Evolutionary conservation across 2,329 filamentous ascomycete genomes (phyloP), one percentile per base, ranked within the genome.

Genomic region (Fusarium succisae): DNA sequence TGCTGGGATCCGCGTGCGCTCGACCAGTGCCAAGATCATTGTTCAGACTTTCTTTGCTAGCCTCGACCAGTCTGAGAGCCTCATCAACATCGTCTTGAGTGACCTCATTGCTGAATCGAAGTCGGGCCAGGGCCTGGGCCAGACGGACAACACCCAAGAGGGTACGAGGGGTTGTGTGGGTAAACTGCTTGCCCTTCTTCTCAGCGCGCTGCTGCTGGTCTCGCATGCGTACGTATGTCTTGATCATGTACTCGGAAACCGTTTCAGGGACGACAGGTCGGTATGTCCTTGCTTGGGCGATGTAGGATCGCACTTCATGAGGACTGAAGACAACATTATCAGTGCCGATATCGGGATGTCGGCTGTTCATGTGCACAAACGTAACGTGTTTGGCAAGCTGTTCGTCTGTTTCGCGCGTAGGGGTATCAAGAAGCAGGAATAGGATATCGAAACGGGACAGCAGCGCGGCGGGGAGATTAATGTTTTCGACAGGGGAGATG

Each of bases 401-500:
- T 80, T 97, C 95, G 80, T 99, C 96, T 1, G 90, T 89, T 76
- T 99, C 96, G 73, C 95, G 93, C 24, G 91, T 92, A 6, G 96
- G 96, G 43, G 94, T 98, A 85, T 99, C 96, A 67, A 99, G 92
- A 78, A 99, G 95, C 53, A 99, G 88, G 88, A 98, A 99, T 76
- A 99, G 90, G 76, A 99, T 89, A 82, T 99, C 96, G 84, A 99
- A 99, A 90, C 96, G 94, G 68, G 96, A 98, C 62, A 99, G 90
- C 26, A 99, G 90, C 26, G 96, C 96, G 24, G 96, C 96, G n/a
- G 96, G 96, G 45, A 99, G 91, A 83, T 99, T 99, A 85, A 99
- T 99, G 84, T 99, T 99, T 83, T 99, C 96, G 32, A 99, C 95
- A 1, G 96, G 96, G 2, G 96, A 98, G 78, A 99, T 93, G 73